These are phyloP conservation scores for Triticum monococcum DNA, from an alignment of 176 grass and related monocot species.

Conservation along the genomic window DNA sequence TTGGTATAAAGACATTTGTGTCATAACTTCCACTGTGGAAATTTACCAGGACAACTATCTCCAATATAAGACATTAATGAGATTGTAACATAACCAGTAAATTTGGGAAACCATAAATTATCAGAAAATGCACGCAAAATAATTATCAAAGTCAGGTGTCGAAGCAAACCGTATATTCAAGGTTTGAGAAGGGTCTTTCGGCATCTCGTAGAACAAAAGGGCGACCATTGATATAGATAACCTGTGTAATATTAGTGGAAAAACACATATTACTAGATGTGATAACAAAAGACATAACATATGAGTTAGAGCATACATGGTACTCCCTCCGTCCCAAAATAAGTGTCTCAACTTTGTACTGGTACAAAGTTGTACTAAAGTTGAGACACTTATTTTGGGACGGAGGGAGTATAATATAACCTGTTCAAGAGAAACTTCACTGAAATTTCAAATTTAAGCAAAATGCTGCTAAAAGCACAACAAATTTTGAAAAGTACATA, in stretches of 20 bases:
- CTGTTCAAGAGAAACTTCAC: constrained; percentile 3
- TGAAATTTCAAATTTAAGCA: neutral
- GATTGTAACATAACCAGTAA: neutral
- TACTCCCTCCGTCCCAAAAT: no score
- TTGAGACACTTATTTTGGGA: no score
- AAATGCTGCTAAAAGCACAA: neutral
- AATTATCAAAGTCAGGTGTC: constrained; percentile 2
- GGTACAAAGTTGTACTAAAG: no score
- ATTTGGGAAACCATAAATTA: neutral
- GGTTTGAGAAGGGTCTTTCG: constrained; percentile 97
- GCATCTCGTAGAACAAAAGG: constrained; percentile 97
- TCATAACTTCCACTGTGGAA: neutral
- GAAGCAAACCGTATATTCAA: constrained; percentile 89
- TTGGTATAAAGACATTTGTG: constrained; percentile 4
- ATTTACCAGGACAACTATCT: constrained; percentile 11
- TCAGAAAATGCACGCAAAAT: constrained; percentile 25
- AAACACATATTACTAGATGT: constrained; percentile 7
- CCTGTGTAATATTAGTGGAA: constrained; percentile 52
- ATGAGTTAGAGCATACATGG: constrained; percentile 22
- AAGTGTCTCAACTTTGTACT: no score
- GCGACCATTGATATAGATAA: constrained; percentile 85
- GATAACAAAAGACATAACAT: neutral
- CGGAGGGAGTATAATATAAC: neutral
- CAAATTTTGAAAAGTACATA: constrained; percentile 19
- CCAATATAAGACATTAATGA: neutral